Evolutionary conservation across 306 rosid species (phyloP).

Genomic region (Crataegus laevigata): DNA sequence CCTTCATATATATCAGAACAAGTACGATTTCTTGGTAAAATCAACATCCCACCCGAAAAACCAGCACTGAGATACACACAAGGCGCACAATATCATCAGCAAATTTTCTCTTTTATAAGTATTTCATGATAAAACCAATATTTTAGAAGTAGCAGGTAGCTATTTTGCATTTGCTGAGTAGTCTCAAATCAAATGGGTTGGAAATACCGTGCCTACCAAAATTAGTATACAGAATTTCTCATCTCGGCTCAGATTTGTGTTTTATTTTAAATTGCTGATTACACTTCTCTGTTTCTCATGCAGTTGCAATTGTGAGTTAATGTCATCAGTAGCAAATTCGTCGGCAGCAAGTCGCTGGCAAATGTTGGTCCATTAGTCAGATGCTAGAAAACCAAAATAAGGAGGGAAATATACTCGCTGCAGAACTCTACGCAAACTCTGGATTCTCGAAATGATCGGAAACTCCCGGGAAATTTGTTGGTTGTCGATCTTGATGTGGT

Average conservation of each 20-base stretch:
- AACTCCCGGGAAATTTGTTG: background rate
- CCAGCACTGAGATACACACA: background rate
- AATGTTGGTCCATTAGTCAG: background rate
- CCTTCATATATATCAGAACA: background rate
- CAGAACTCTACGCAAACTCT: background rate
- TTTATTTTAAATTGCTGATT: background rate
- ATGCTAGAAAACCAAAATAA: background rate
- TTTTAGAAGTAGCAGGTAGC: background rate
- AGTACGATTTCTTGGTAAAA: background rate
- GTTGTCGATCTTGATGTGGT: slow-evolving; percentile 3
- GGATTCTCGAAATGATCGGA: background rate
- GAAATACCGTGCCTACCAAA: background rate
- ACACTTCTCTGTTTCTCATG: background rate
- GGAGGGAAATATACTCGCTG: background rate
- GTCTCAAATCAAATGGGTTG: background rate
- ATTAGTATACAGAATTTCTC: background rate
- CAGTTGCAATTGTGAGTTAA: slow-evolving; percentile 8
- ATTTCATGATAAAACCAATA: background rate
- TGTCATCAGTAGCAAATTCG: slow-evolving; percentile 3
- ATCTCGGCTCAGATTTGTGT: background rate
- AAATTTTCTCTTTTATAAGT: background rate
- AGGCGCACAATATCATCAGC: background rate
- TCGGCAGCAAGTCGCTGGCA: background rate
- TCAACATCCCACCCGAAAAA: background rate
- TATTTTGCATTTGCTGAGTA: background rate